Conservation (phyloP, 2,329 filamentous ascomycete species). For the Ceratocystis alfenasii region DNA sequence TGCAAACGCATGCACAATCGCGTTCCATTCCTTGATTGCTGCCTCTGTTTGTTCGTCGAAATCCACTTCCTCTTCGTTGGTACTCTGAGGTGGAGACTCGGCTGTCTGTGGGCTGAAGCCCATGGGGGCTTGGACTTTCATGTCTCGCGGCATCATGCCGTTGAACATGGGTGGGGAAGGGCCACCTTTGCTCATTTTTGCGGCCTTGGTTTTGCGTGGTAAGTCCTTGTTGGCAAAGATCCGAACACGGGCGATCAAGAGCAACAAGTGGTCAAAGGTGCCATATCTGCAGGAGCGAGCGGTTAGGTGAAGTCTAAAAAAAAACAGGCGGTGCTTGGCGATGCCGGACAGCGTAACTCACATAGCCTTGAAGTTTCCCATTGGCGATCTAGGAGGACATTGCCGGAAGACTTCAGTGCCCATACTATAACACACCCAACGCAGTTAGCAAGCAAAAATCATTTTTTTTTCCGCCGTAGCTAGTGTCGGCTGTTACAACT, state of each 20-base stretch:
- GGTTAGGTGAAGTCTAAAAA: neutral
- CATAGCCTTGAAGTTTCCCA: slow-evolving; percentile 64
- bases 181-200: slow-evolving; percentile 28
- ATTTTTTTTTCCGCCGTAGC: neutral
- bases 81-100: slow-evolving; percentile 33
- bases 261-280: slow-evolving; percentile 74
- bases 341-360: slow-evolving; percentile 31
- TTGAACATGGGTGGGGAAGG: slow-evolving; percentile 38
- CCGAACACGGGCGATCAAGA: slow-evolving; percentile 67
- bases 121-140: slow-evolving; percentile 39
- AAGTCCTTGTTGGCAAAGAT: slow-evolving; percentile 70
- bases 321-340: neutral
- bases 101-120: slow-evolving; percentile 43
- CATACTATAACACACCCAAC: slow-evolving; percentile 42
- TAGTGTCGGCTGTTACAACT: slow-evolving; percentile 31
- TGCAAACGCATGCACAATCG: slow-evolving; percentile 59
- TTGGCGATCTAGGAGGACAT: slow-evolving; percentile 70
- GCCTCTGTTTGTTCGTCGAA: slow-evolving; percentile 52
- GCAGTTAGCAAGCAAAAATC: neutral
- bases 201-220: slow-evolving; percentile 59
- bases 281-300: slow-evolving; percentile 52
- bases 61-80: slow-evolving; percentile 41
- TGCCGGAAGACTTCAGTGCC: slow-evolving; percentile 72
- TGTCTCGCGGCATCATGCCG: slow-evolving; percentile 44
- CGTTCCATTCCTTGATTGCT: slow-evolving; percentile 69